Base-by-base conservation (phyloP, 148 eudicot species). In the Silene uniflora region DNA sequence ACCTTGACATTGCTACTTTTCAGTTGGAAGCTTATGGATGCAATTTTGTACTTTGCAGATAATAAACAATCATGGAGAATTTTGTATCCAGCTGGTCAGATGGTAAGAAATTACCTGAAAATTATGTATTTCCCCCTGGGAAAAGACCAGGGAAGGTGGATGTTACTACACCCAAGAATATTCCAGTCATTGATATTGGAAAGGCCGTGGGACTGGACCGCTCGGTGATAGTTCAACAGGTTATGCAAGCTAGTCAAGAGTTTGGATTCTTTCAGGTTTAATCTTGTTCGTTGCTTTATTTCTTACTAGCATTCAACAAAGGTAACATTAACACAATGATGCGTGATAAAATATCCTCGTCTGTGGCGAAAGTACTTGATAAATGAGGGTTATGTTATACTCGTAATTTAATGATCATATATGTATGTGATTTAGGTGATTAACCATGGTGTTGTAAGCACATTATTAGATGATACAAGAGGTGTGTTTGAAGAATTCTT, bases 401-500 rank as follows among this genome's bases (percentile, higher is more conserved):
- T 49, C 55, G 9, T 39, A 6, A 10, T 52, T 52, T 49, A 24
- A 46, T 62, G 14, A 62, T 6, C 8, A 7, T 2, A 7, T 2
- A 7, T 27, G 35, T 67, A 1, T 16, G 63, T 16, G 63, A 25
- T 75, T 66, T n/a, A 80, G 83, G 83, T 80, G 68, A 58, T 80
- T 21, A 80, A 80, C 46, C 83, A 80, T 76, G 83, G 83, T 55
- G 87, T 87, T 24, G 52, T 82, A 1, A 67, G 18, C 63, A 25
- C 21, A 35, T 35, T 83, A 19, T 21, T 82, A 25, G 76, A 55
- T 10, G 91, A 89, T 1, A 65, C 90, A 19, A 49, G 81, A 46
- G 42, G 46, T 4, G 79, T 80, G 5, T 78, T 77, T 74, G 78
- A 86, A 72, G 91, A 89, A 42, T 86, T 87, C 72, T 89, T 86